phyloP scores from a whole-genome alignment of 495 filamentous ascomycete genomes.

The Parmelia sp. region DNA sequence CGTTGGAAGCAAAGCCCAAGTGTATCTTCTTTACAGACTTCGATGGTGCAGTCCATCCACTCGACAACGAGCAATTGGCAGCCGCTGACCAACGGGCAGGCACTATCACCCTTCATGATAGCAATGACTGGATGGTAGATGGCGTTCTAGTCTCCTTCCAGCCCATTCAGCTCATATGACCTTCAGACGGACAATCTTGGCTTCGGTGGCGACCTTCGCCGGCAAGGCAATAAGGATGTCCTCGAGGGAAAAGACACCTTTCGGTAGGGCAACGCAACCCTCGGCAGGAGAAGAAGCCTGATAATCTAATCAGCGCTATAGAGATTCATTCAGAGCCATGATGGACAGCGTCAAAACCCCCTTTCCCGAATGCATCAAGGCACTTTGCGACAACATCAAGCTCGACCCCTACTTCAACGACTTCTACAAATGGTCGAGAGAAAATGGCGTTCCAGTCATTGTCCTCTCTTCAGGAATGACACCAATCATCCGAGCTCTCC shows the following conservation, averaged over 20 bases:
- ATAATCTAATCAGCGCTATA: conserved; percentile 26
- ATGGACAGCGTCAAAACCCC: conserved; percentile 69
- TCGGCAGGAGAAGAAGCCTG: background rate
- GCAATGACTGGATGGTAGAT: conserved; percentile 79
- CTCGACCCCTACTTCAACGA: conserved; percentile 78
- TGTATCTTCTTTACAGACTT: conserved; percentile 98
- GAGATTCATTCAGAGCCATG: conserved; percentile 82
- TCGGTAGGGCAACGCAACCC: conserved; percentile 42
- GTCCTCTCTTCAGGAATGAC: conserved; percentile 87
- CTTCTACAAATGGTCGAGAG: conserved; percentile 74
- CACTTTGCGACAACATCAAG: conserved; percentile 72
- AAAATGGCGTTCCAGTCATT: conserved; percentile 84
- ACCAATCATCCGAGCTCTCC: conserved; percentile 78
- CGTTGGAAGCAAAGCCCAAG: conserved; percentile 60
- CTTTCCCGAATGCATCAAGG: conserved; percentile 70
- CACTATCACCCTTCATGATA: conserved; percentile 30
- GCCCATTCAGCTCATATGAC: conserved; percentile 19
- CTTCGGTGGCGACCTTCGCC: conserved; percentile 61
- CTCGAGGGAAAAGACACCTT: conserved; percentile 63
- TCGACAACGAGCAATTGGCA: conserved; percentile 56
- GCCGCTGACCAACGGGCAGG: background rate
- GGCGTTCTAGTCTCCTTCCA: background rate
- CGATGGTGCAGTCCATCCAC: conserved; percentile 87
- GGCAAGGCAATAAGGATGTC: conserved; percentile 61
- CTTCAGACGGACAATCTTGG: conserved; percentile 81